phyloP scores from a whole-genome alignment of 2,329 filamentous ascomycete species.

The Mycosphaerella arachidis region DNA sequence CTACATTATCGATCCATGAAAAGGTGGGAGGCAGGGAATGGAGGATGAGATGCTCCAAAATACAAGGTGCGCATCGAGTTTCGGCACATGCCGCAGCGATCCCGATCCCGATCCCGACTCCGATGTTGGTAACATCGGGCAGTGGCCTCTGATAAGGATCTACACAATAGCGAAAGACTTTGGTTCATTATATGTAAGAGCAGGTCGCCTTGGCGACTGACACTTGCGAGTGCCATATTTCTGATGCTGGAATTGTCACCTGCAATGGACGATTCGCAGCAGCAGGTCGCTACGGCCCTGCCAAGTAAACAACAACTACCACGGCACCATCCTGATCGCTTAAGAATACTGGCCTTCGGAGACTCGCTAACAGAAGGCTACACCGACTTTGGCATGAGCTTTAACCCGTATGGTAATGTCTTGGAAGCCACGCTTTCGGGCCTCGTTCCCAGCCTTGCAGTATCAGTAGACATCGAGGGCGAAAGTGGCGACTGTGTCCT shows the following conservation, averaged over 20 bases:
- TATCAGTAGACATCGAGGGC: background rate
- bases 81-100: background rate
- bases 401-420: background rate
- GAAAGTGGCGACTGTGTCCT: conserved; percentile 1
- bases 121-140: background rate
- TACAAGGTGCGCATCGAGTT: background rate
- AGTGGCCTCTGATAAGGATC: background rate
- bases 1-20: background rate
- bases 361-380: conserved; percentile 4
- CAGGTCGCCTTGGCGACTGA: too few relatives aligned
- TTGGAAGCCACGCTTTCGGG: background rate
- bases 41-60: background rate
- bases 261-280: background rate
- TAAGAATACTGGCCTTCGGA: background rate
- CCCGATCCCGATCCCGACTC: background rate
- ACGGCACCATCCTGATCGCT: background rate
- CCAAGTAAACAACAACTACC: background rate
- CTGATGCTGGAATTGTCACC: background rate
- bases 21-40: background rate
- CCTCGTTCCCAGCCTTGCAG: background rate
- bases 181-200: too few relatives aligned
- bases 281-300: background rate
- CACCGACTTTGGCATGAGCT: background rate
- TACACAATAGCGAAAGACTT: too few relatives aligned
- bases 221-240: too few relatives aligned